Evolutionary conservation across 2,329 filamentous ascomycete species (phyloP), one percentile per base, ranked within the genome.

Genomic region (Nemania diffusa): DNA sequence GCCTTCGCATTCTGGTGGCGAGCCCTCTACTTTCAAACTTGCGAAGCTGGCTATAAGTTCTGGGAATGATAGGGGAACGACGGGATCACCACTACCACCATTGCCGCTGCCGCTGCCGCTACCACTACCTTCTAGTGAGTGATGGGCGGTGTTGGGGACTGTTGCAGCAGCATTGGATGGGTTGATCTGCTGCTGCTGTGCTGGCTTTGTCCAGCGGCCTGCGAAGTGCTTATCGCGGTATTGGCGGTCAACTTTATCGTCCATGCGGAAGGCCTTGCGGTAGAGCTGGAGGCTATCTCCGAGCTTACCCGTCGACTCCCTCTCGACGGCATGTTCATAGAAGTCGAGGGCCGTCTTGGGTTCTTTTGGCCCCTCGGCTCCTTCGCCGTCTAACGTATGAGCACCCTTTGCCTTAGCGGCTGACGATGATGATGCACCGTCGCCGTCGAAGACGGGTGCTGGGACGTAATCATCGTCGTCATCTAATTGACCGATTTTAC

Each of bases 161-260:
- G 85, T 84, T 7, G 77, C 76, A 1, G 87, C 70, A 11, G 85
- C 83, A 77, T 85, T 87, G 40, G 76, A 73, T 63, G 75, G 75
- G 58, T 76, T 78, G 55, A 62, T 24, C 32, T 71, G 69, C 22
- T 66, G 60, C 8, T 60, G 53, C 9, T 73, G 65, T 32, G 71
- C 70, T 3, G 76, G 70, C 7, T 81, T 80, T 75, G 87, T 90
- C 70, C 83, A 80, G 9, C 87, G 85, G 44, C 88, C 84, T 1
- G 94, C 91, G 75, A 96, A 97, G 80, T 98, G 90, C 81, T 98
- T 98, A 75, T 93, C 91, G 74, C 92, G 92, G 82, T 97, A 99
- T 64, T 87, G 85, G 74, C 92, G 88, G 78, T 99, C 94, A 59
- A 99, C 95, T 15, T 85, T 84, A 63, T 90, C 85, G 77, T 98